phyloP scores from a whole-genome alignment of 208 protist genomes.

The Phytomonas sp. region DNA sequence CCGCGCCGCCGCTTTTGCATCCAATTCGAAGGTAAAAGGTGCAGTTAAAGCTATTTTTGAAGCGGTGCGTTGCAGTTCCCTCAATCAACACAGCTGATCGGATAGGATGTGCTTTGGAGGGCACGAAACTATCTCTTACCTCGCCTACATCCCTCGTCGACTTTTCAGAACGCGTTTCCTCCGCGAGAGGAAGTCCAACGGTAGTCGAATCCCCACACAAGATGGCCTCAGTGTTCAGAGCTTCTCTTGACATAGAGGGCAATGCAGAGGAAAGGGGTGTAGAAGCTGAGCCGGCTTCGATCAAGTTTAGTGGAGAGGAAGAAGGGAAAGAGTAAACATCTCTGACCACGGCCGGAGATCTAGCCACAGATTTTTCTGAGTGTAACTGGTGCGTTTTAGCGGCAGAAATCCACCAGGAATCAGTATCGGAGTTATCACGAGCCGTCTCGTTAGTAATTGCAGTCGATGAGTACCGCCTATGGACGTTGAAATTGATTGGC shows the following conservation, averaged over 20 bases:
- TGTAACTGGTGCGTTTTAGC: not conserved
- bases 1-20: not conserved
- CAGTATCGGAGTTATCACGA: not conserved
- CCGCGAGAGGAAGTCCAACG: too few species aligned
- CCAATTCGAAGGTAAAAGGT: slow-evolving; percentile 43
- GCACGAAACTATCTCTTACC: too few species aligned
- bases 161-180: too few species aligned
- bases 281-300: too few species aligned
- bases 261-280: too few species aligned
- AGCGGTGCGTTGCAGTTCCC: slow-evolving; percentile 48
- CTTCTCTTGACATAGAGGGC: too few species aligned
- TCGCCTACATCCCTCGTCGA: too few species aligned
- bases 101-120: too few species aligned
- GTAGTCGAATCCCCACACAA: too few species aligned
- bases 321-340: not conserved
- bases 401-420: not conserved
- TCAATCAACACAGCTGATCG: not conserved
- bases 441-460: not conserved
- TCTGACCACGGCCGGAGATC: not conserved
- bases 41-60: slow-evolving; percentile 54
- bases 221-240: too few species aligned
- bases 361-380: not conserved
- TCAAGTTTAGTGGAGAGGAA: too few species aligned
- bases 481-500: not conserved
- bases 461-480: not conserved